Percentiles rank a stretch among this genome's conserved stretches.
phyloP scores from a whole-genome alignment of 805 yeast species.

The Isabelozyma rhagii region DNA sequence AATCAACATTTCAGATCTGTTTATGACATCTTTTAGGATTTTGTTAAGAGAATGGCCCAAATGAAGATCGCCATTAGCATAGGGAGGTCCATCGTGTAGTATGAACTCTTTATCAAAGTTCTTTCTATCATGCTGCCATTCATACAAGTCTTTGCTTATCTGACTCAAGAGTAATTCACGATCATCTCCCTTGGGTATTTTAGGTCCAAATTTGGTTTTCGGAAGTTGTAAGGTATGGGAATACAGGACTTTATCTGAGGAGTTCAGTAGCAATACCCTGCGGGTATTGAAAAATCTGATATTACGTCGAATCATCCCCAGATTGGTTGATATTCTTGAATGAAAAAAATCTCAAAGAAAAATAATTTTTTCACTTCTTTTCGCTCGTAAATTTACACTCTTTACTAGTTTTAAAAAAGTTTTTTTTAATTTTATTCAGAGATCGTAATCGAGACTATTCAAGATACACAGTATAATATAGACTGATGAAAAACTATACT shows the following conservation, averaged over 20 bases:
- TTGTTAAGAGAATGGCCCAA: constrained; percentile 91
- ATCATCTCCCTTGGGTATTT: constrained; percentile 49
- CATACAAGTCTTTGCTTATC: constrained; percentile 59
- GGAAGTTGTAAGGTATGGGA: constrained; percentile 64
- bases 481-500: too few species aligned
- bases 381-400: too few species aligned
- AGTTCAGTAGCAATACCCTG: too few species aligned
- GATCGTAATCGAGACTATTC: too few species aligned
- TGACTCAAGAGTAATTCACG: constrained; percentile 42
- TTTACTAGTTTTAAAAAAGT: too few species aligned
- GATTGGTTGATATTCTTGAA: too few species aligned
- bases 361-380: too few species aligned
- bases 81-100: constrained; percentile 97
- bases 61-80: constrained; percentile 93
- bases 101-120: constrained; percentile 47
- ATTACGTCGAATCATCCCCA: too few species aligned
- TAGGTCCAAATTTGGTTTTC: constrained; percentile 50
- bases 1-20: constrained; percentile 60
- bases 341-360: too few species aligned
- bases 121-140: constrained; percentile 45
- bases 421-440: too few species aligned
- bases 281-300: too few species aligned
- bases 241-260: constrained; percentile 18
- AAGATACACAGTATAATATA: too few species aligned
- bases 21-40: constrained; percentile 80